Evolutionary conservation across 768 basidiomycete species (phyloP).

Genomic region (Leucocoprinus leucothites): DNA sequence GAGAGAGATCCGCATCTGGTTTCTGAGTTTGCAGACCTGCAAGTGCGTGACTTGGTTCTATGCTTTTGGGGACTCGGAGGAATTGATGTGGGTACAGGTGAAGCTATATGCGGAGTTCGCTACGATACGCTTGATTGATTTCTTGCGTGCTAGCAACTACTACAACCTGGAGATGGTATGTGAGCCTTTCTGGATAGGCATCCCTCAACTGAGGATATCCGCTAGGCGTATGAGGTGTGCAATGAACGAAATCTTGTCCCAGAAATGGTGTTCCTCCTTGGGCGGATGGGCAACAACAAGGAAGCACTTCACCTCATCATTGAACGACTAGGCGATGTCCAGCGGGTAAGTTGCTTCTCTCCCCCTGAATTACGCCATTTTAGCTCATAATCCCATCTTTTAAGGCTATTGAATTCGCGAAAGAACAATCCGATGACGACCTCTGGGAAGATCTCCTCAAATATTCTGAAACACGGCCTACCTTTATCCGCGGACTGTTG

Average conservation of each 20-base stretch:
- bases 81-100: constrained; percentile 43
- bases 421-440: constrained; percentile 95
- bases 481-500: constrained; percentile 90
- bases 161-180: constrained; percentile 84
- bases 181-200: background rate
- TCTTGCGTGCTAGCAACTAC: constrained; percentile 85
- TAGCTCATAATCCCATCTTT: background rate
- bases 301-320: constrained; percentile 92
- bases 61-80: background rate
- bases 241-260: constrained; percentile 82
- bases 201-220: background rate
- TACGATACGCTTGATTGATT: constrained; percentile 77
- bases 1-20: constrained; percentile 82
- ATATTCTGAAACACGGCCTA: constrained; percentile 94
- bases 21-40: constrained; percentile 79
- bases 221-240: constrained; percentile 83
- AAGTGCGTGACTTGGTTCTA: constrained; percentile 41
- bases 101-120: constrained; percentile 91
- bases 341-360: constrained; percentile 51
- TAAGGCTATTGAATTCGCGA: constrained; percentile 96
- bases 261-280: constrained; percentile 97
- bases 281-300: constrained; percentile 98
- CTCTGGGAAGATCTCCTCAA: constrained; percentile 95
- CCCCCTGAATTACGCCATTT: background rate
- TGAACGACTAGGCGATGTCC: constrained; percentile 89